These are phyloP conservation scores for Beauveria scarabaeidicola DNA, from an alignment of 2,329 filamentous ascomycete species.

Conservation along the genomic window DNA sequence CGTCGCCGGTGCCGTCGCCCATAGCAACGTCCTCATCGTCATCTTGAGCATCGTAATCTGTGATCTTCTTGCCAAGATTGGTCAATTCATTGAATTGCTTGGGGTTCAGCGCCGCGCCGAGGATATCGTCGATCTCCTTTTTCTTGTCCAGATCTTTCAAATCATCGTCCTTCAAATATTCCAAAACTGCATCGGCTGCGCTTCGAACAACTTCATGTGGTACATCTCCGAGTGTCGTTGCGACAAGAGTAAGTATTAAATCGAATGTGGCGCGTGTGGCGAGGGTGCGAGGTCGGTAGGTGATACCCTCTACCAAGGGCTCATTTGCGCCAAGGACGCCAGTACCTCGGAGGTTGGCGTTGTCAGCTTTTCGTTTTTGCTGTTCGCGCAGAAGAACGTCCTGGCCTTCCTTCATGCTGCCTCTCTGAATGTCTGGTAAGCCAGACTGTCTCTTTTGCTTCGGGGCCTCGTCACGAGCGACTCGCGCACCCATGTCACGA, in stretches of 20 bases:
- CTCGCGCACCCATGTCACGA: constrained; percentile 84
- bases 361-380: constrained; percentile 74
- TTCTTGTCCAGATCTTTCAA: constrained; percentile 98
- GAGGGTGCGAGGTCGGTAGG: constrained; percentile 83
- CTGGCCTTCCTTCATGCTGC: constrained; percentile 67
- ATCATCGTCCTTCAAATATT: constrained; percentile 89
- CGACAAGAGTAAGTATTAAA: constrained; percentile 84
- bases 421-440: constrained; percentile 63
- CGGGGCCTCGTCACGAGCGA: constrained; percentile 69
- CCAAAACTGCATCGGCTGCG: constrained; percentile 83
- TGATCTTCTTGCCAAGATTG: constrained; percentile 97
- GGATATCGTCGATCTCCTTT: constrained; percentile 88
- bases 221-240: constrained; percentile 82
- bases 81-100: constrained; percentile 97
- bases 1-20: constrained; percentile 50
- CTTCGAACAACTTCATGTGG: constrained; percentile 86
- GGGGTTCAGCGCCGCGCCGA: constrained; percentile 71
- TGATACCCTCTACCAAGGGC: constrained; percentile 80
- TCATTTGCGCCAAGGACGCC: constrained; percentile 80
- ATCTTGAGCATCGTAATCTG: constrained; percentile 93
- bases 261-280: constrained; percentile 91
- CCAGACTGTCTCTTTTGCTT: constrained; percentile 69
- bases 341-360: constrained; percentile 56
- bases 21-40: constrained; percentile 83
- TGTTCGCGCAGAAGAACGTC: constrained; percentile 79